These are phyloP conservation scores for Rauvolfia tetraphylla DNA, from an alignment of 257 asterid genomes.

Conservation along the genomic window DNA sequence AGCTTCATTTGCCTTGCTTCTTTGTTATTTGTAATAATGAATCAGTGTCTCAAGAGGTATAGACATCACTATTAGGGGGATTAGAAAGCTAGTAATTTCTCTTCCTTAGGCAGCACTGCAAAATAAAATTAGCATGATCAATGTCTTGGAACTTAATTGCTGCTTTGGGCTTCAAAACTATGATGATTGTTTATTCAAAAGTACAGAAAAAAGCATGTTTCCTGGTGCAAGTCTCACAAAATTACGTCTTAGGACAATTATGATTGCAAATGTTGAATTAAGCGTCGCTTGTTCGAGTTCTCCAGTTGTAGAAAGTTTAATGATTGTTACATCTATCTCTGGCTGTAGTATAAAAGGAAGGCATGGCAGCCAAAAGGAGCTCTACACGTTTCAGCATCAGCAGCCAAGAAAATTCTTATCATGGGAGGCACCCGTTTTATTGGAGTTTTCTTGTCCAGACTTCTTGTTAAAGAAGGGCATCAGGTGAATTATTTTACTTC, in stretches of 20 bases:
- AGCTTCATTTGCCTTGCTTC: neutral
- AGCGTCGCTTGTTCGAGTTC: neutral
- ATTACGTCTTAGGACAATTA: neutral
- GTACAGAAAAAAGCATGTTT: neutral
- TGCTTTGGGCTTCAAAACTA: neutral
- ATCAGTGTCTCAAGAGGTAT: neutral
- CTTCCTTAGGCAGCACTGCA: neutral
- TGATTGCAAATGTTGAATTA: neutral
- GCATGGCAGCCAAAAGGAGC: constrained; percentile 59
- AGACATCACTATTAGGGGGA: neutral
- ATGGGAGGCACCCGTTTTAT: constrained; percentile 99
- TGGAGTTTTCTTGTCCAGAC: constrained; percentile 86
- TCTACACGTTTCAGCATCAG: constrained; percentile 62
- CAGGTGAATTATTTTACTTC: constrained; percentile 42
- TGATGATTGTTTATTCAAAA: neutral
- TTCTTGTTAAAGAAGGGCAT: constrained; percentile 96
- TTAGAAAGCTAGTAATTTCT: neutral
- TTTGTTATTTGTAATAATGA: neutral
- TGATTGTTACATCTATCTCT: constrained; percentile 7
- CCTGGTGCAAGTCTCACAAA: neutral
- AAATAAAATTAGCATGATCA: neutral
- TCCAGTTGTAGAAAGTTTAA: neutral
- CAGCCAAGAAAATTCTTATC: constrained; percentile 84
- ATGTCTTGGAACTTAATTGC: neutral
- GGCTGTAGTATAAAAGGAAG: constrained; percentile 61